phyloP scores from a whole-genome alignment of 306 rosid species.

The Malus asiatica region DNA sequence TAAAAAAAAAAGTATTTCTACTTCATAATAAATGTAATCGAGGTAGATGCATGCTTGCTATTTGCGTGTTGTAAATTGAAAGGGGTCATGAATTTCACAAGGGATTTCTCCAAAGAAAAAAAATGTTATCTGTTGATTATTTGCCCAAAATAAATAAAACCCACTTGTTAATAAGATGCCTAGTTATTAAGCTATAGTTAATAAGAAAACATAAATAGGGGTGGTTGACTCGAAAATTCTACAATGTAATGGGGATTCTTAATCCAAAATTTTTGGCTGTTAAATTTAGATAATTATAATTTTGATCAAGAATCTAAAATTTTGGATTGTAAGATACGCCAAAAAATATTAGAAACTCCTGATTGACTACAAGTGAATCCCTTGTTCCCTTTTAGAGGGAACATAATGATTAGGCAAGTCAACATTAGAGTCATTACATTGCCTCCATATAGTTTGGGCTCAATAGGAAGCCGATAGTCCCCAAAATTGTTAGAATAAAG shows the following conservation, averaged over 20 bases:
- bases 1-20: no score
- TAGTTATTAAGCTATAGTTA: background rate
- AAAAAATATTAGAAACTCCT: background rate
- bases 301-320: no score
- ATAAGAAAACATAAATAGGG: background rate
- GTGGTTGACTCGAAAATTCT: background rate
- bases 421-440: background rate
- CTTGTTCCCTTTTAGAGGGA: background rate
- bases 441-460: constrained; percentile 3
- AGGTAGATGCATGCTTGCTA: background rate
- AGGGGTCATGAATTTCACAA: background rate
- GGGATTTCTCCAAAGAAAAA: background rate
- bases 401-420: background rate
- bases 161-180: background rate
- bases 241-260: no score
- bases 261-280: no score
- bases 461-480: background rate
- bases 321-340: background rate
- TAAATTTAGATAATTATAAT: no score
- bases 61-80: background rate
- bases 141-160: background rate
- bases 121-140: background rate
- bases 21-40: no score
- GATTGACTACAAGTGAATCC: background rate
- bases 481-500: background rate